Evolutionary conservation across 805 yeast genomes (phyloP).

Genomic region (Starmerella asiatica): DNA sequence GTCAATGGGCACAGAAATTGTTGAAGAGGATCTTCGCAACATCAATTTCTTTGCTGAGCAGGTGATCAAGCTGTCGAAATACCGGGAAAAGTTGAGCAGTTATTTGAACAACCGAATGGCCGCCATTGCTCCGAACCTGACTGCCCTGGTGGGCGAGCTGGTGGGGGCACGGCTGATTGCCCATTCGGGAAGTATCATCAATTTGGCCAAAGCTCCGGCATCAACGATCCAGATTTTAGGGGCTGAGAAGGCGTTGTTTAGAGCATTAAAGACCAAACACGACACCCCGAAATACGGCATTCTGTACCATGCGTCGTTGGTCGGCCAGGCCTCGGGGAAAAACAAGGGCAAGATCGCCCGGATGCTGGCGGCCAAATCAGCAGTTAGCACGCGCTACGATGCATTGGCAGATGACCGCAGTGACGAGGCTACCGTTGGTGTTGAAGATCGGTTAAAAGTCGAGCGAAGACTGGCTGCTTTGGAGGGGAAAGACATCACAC

Average conservation of each 20-base stretch:
- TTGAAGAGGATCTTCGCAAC: constrained; percentile 76
- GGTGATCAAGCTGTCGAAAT: constrained; percentile 88
- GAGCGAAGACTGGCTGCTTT: constrained; percentile 87
- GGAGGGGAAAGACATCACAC: constrained; percentile 83
- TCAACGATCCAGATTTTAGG: constrained; percentile 96
- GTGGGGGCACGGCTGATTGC: constrained; percentile 98
- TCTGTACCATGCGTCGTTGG: constrained; percentile 89
- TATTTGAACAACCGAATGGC: constrained; percentile 91
- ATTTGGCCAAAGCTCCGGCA: constrained; percentile 96
- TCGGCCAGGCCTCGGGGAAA: constrained; percentile 95
- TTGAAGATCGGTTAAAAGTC: constrained; percentile 80
- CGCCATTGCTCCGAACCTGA: constrained; percentile 96
- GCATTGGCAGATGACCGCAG: constrained; percentile 95
- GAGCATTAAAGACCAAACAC: constrained; percentile 96
- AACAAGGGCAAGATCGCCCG: constrained; percentile 99
- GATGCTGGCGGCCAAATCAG: constrained; percentile 96
- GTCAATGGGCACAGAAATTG: constrained; percentile 98
- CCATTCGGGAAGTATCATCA: constrained; percentile 88
- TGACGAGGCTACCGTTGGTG: constrained; percentile 87
- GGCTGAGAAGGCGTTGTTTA: constrained; percentile 96
- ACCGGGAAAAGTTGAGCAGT: constrained; percentile 90
- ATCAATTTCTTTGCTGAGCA: constrained; percentile 87
- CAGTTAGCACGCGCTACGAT: constrained; percentile 91
- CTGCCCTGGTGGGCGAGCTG: constrained; percentile 90
- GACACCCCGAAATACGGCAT: constrained; percentile 98